These are phyloP conservation scores for Magnaporthiopsis incrustans DNA, from an alignment of 2,329 filamentous ascomycete species.

Conservation along the genomic window DNA sequence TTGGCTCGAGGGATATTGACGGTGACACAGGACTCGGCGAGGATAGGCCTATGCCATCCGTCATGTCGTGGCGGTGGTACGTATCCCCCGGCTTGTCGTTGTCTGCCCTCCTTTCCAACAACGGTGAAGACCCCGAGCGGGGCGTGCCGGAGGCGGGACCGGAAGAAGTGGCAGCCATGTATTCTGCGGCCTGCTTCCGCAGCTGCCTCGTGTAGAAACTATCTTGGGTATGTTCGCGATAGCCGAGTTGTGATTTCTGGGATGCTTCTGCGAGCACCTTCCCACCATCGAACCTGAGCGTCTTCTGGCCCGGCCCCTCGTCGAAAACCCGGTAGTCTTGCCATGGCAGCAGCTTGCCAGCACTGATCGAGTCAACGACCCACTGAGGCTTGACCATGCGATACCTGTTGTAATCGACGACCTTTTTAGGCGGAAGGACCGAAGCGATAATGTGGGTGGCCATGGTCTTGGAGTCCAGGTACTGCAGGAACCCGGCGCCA, in stretches of 20 bases:
- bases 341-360: slow-evolving; percentile 80
- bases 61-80: neutral
- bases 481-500: slow-evolving; percentile 93
- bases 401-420: slow-evolving; percentile 78
- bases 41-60: neutral
- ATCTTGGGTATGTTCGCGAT: slow-evolving; percentile 70
- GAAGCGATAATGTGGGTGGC: slow-evolving; percentile 95
- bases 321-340: slow-evolving; percentile 75
- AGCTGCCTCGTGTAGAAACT: slow-evolving; percentile 80
- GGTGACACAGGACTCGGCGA: neutral
- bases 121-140: neutral
- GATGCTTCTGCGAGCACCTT: slow-evolving; percentile 60
- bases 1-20: neutral
- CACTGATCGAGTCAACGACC: slow-evolving; percentile 82
- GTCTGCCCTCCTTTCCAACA: neutral
- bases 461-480: slow-evolving; percentile 87
- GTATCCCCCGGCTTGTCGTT: neutral
- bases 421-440: slow-evolving; percentile 84
- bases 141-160: neutral
- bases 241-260: slow-evolving; percentile 50
- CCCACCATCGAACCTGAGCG: slow-evolving; percentile 58
- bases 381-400: slow-evolving; percentile 91
- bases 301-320: slow-evolving; percentile 74
- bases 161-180: neutral
- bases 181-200: slow-evolving; percentile 22